Conservation (phyloP, 768 basidiomycete genomes). For the Asterophora lycoperdoides region DNA sequence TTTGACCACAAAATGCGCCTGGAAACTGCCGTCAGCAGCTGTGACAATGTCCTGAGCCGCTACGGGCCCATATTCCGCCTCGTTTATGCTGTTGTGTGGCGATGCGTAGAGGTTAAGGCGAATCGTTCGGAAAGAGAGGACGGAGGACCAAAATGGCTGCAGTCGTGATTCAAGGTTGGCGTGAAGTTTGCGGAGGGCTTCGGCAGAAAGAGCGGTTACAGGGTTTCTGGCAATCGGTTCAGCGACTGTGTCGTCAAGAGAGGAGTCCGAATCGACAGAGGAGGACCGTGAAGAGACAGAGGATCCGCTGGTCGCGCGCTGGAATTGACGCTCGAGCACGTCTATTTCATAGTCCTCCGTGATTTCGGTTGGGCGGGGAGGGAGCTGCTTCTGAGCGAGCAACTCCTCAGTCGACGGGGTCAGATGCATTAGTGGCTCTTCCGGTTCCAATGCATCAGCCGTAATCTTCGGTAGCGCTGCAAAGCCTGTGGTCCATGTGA, state of each 20-base stretch:
- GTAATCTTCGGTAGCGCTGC: constrained; percentile 66
- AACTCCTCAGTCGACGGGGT: constrained; percentile 48
- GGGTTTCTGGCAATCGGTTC: constrained; percentile 3
- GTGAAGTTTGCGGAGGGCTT: constrained; percentile 51
- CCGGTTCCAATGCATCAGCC: constrained; percentile 25
- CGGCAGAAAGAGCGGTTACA: constrained; percentile 19
- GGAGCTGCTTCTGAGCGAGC: constrained; percentile 41
- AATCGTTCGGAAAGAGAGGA: constrained; percentile 58
- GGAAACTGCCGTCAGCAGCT: constrained; percentile 69
- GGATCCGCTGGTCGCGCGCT: constrained; percentile 22
- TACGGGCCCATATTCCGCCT: constrained; percentile 41
- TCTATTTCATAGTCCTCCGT: constrained; percentile 54
- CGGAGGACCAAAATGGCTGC: constrained; percentile 77
- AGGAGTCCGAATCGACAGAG: constrained; percentile 5
- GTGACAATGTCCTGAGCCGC: constrained; percentile 50
- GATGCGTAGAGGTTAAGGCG: constrained; percentile 57
- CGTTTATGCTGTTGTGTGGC: constrained; percentile 29
- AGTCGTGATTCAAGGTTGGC: constrained; percentile 74
- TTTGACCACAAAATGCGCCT: constrained; percentile 51
- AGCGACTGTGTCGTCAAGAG: background rate
- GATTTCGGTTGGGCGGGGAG: constrained; percentile 57
- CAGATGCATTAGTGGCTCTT: constrained; percentile 18
- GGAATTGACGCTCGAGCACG: constrained; percentile 52
- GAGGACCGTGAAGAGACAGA: constrained; percentile 20
- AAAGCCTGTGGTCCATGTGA: constrained; percentile 47